These are phyloP conservation scores for Termitomyces sp. DNA, from an alignment of 768 basidiomycete species.

Conservation along the genomic window DNA sequence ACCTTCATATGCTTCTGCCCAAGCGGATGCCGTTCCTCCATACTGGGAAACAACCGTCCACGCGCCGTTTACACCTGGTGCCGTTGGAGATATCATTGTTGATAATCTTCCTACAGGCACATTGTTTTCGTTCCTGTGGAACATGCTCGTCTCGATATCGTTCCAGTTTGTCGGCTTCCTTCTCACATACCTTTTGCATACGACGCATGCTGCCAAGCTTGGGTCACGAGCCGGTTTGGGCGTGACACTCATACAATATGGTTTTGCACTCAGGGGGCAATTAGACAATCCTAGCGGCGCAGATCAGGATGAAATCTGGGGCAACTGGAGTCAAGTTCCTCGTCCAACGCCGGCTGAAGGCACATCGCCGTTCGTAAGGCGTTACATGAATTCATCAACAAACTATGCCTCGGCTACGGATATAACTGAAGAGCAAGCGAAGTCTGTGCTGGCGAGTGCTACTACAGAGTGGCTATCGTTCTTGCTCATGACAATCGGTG, in stretches of 20 bases:
- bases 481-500: constrained; percentile 85
- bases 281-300: constrained; percentile 36
- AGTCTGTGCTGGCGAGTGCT: constrained; percentile 45
- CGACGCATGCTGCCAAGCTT: constrained; percentile 88
- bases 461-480: constrained; percentile 95
- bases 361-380: constrained; percentile 37
- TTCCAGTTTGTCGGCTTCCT: constrained; percentile 97
- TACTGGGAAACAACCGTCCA: constrained; percentile 99
- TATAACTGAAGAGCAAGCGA: constrained; percentile 31
- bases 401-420: constrained; percentile 9
- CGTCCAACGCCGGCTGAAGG: constrained; percentile 40
- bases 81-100: constrained; percentile 78
- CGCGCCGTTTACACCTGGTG: constrained; percentile 65
- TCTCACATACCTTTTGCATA: constrained; percentile 90
- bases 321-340: constrained; percentile 22
- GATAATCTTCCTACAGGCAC: constrained; percentile 83
- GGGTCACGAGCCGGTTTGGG: constrained; percentile 94
- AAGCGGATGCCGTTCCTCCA: constrained; percentile 93
- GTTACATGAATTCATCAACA: constrained; percentile 10
- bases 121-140: constrained; percentile 87
- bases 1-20: constrained; percentile 88
- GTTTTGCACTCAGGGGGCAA: constrained; percentile 67
- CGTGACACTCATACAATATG: constrained; percentile 95
- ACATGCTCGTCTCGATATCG: constrained; percentile 86
- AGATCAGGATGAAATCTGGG: constrained; percentile 26